Percentiles rank a stretch among this genome's conserved stretches.
Conservation (phyloP, 352 stramenopile genomes). For the Pythium rishiriense region DNA sequence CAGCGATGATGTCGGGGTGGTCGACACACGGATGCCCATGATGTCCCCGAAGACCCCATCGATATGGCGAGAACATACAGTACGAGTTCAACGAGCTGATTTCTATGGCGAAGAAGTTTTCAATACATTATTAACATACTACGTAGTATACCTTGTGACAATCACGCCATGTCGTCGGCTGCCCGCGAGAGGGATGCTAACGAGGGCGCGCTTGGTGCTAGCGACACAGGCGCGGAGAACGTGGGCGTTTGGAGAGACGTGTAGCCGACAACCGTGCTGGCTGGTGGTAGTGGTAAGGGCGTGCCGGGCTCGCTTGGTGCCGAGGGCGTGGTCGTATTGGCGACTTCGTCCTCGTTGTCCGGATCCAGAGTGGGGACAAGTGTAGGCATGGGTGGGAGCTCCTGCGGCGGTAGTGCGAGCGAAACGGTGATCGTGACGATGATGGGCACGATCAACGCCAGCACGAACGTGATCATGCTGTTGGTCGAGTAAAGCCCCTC, state of each 20-base stretch:
- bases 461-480: slow-evolving; percentile 82
- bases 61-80: too few relatives aligned
- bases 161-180: not conserved
- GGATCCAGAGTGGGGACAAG: not conserved
- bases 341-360: not conserved
- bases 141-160: not conserved
- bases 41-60: too few relatives aligned
- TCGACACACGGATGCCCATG: too few relatives aligned
- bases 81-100: too few relatives aligned
- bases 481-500: slow-evolving; percentile 73
- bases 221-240: not conserved
- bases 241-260: not conserved
- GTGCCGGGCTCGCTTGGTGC: not conserved
- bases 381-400: slow-evolving; percentile 5
- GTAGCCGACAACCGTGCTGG: not conserved
- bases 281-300: too few relatives aligned
- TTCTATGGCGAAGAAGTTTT: too few relatives aligned
- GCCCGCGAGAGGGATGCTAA: not conserved
- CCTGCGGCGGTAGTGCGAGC: slow-evolving; percentile 33
- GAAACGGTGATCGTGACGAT: slow-evolving; percentile 56
- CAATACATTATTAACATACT: not conserved
- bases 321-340: not conserved
- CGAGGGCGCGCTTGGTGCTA: not conserved
- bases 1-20: too few relatives aligned
- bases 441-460: slow-evolving; percentile 60